Evolutionary conservation across 2,329 filamentous ascomycete genomes (phyloP), one percentile per base, ranked within the genome.

Genomic region (Truncatella angustata): DNA sequence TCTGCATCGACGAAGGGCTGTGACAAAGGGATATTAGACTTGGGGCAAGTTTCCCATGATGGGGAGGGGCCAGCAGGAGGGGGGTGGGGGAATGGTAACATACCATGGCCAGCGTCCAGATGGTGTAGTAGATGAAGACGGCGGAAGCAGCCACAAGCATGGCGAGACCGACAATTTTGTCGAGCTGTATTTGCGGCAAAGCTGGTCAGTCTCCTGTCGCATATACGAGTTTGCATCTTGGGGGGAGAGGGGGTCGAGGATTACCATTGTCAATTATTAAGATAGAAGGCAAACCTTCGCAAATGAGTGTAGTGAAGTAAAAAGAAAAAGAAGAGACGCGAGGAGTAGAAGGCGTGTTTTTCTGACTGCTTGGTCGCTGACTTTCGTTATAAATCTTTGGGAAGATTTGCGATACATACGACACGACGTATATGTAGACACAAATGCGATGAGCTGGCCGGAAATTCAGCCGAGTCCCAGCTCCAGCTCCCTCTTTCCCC

Each of bases 21-120:
- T 54, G 14, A 34, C 23, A 32, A 21, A 18, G 6, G 18, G 6
- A 24, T 28, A 20, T 49, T 30, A 51, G 49, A 24, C 24, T n/a
- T 39, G n/a, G 43, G 16, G 49, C 24, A 44, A 14, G 12, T 14
- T 11, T 12, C n/a, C 11, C 23, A 34, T 18, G 11, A 46, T n/a
- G n/a, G 30, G 43, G 51, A 44, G 52, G 30, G 36, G 9, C 32
- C 32, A 21, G 12, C 37, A 23, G n/a, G 18, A 21, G 39, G 44
- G 54, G 50, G 47, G 52, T 50, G 48, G 36, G 49, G 12, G 21
- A 5, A 12, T 20, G n/a, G n/a, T n/a, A n/a, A 64, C 74, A 54
- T 83, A 97, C 94, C 90, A 99, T 97, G 60, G 97, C 81, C 59
- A 99, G 81, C 24, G 94, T 96, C 94, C 94, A 99, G 73, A 96